Conservation (phyloP, 257 asterid genomes). For the Penstemon davidsonii region DNA sequence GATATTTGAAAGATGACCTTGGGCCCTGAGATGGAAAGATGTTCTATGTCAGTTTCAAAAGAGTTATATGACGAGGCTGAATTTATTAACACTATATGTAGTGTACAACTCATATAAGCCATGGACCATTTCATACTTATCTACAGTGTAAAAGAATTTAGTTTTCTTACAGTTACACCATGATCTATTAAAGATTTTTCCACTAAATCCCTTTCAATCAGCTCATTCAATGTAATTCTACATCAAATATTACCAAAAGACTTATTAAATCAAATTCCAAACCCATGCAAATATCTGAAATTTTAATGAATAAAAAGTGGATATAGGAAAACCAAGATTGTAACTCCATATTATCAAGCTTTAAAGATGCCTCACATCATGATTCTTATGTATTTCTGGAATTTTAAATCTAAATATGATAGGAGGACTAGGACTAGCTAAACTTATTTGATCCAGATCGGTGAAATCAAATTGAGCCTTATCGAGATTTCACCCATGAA, state of each 20-base stretch:
- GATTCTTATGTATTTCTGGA: too few species aligned
- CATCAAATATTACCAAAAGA: not conserved
- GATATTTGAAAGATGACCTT: slow-evolving; percentile 63
- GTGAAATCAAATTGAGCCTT: not conserved
- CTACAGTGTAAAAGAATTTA: not conserved
- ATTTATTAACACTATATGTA: not conserved
- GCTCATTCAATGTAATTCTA: not conserved
- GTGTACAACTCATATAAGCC: not conserved
- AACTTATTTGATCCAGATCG: not conserved
- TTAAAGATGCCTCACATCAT: not conserved
- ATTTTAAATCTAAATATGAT: too few species aligned
- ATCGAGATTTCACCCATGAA: not conserved
- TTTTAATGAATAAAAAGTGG: not conserved
- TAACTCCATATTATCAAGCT: not conserved
- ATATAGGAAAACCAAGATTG: not conserved
- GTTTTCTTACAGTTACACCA: not conserved
- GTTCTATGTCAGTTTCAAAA: not conserved
- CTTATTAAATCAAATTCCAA: not conserved
- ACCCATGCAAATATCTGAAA: not conserved
- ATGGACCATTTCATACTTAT: not conserved
- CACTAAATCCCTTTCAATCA: not conserved
- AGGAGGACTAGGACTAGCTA: too few species aligned
- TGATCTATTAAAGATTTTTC: not conserved
- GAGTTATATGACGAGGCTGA: not conserved
- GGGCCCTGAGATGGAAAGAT: slow-evolving; percentile 51